phyloP scores from a whole-genome alignment of 2,329 filamentous ascomycete genomes.

The Colletotrichum sojae region DNA sequence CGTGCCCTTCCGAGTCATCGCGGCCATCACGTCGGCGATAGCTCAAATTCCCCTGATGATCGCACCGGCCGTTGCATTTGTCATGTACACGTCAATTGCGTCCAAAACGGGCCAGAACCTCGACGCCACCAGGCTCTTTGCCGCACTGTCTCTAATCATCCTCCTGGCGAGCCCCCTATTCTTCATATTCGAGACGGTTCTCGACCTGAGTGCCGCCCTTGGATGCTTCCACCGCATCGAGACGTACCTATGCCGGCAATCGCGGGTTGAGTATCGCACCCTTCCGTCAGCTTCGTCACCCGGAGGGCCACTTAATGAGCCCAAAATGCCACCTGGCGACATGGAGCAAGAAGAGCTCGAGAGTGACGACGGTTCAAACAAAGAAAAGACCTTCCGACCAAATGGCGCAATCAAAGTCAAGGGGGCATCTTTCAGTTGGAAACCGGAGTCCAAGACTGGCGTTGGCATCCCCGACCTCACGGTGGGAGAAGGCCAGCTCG shows the following conservation, averaged over 20 bases:
- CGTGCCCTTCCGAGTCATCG: conserved; percentile 49
- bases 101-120: conserved; percentile 25
- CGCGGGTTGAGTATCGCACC: conserved; percentile 46
- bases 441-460: conserved; percentile 39
- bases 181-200: conserved; percentile 51
- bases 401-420: conserved; percentile 39
- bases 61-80: conserved; percentile 39
- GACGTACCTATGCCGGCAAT: conserved; percentile 44
- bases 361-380: neutral
- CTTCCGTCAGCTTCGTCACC: neutral
- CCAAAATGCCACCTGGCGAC: neutral
- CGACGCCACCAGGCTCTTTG: conserved; percentile 40
- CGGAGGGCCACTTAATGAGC: neutral
- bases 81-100: conserved; percentile 26
- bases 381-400: too few relatives aligned
- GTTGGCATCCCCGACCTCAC: conserved; percentile 53
- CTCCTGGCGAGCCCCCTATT: conserved; percentile 50
- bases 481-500: conserved; percentile 50
- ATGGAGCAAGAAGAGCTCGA: neutral
- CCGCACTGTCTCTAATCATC: conserved; percentile 43
- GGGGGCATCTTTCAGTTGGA: conserved; percentile 54
- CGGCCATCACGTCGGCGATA: conserved; percentile 52
- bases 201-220: conserved; percentile 42
- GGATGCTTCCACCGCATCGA: conserved; percentile 48
- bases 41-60: conserved; percentile 47